Base-by-base conservation (phyloP, 1,139 yeast species). In the Nakaseomyces uthaithaninus region DNA sequence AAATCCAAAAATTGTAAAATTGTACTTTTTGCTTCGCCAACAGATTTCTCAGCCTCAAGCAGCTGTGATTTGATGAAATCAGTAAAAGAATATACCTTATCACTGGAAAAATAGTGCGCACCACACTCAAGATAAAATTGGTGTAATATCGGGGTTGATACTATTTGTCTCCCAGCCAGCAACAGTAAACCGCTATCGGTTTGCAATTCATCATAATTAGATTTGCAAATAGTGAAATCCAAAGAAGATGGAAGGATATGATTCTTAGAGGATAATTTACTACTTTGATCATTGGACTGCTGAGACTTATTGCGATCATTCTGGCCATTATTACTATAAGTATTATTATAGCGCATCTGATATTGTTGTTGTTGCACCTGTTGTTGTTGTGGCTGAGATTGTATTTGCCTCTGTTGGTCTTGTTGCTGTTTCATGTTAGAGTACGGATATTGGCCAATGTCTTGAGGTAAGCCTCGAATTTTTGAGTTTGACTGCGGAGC, bases 41-140 rank as follows among this genome's bases (percentile, higher is more conserved):
- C 27, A 16, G 12, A 16, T 10, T 34, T 34, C 11, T 43, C 38
- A 8, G 26, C 31, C 7, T 36, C 22, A 27, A 18, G 8, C 14
- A 38, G 14, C 22, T 23, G 33, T 8, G 26, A 7, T 35, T 57
- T 58, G n/a, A 59, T 41, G 16, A 44, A 33, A 41, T 55, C 57
- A 3, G 55, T 35, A 37, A 59, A 58, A 36, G 49, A 45, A 40
- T 44, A 55, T 10, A 54, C 57, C 10, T 40, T 40, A 0, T 43
- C 36, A 27, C 55, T 50, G 2, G 62, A 55, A 42, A 58, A 59
- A 39, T 59, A 59, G 27, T 53, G 51, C 5, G 46, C 37, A 4
- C 62, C 61, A 39, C 53, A 54, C 7, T 50, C 52, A 8, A 43
- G 43, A 44, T 55, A 57, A 26, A 55, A 45, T 22, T 49, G 43